Base-by-base conservation (phyloP, 2,329 filamentous ascomycete genomes). In the Alternaria sp. region DNA sequence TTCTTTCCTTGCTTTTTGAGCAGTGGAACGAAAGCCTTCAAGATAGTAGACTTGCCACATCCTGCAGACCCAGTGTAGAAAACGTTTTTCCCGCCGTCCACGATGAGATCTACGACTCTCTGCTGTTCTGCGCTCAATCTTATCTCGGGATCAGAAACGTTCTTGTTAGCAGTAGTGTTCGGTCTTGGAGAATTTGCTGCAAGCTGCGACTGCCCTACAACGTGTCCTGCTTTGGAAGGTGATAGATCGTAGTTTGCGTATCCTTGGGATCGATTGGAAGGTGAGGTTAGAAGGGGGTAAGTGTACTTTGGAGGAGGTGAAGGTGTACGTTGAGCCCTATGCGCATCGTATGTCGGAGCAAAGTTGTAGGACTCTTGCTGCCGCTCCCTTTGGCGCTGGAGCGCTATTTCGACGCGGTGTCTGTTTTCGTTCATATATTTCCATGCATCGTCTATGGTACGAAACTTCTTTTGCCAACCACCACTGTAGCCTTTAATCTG, bases 401-500 rank as follows among this genome's bases (percentile, higher is more conserved):
- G 11, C 16, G 55, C 36, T 43, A 11, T 32, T 28, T 32, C 28
- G 18, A 59, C 20, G 7, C 34, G 11, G 6, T 77, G 81, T 43
- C 57, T 65, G 38, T 67, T 58, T n/a, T 66, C 62, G 22, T 67
- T 52, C 10, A 97, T 90, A 75, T 91, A 97, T n/a, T 86, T 86
- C 72, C 94, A 87, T 0, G 94, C 94, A 77, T 95, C 92, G 54
- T 83, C 83, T 25, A 73, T 66, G 9, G 79, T 83, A 38, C 78
- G 70, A 59, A 85, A 85, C 2, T 74, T 77, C 67, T 79, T 81
- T 54, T 83, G 86, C 62, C 11, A 9, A 14, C 14, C 12, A 5
- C 88, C 88, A 68, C 90, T 89, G 74, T 89, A 90, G 2, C 90
- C 91, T 28, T 83, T 86, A 61, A 95, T 91, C 66, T 94, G 90